phyloP scores from a whole-genome alignment of 257 asterid species.

The Solanum ahanhuiri region DNA sequence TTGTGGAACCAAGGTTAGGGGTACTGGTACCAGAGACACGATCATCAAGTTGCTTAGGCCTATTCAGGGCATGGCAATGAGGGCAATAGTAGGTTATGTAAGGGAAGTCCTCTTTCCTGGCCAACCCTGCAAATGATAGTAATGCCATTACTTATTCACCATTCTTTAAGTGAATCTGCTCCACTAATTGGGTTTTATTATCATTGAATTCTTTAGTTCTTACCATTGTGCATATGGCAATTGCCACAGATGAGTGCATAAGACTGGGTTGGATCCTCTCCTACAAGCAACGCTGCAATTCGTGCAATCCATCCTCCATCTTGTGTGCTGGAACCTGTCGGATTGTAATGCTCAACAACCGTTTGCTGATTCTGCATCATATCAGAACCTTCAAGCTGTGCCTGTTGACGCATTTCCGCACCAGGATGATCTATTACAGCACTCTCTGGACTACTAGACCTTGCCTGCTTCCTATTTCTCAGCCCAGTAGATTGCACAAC shows the following conservation, averaged over 20 bases:
- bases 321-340: slow-evolving; percentile 22
- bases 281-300: slow-evolving; percentile 74
- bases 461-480: slow-evolving; percentile 48
- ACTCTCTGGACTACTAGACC: slow-evolving; percentile 20
- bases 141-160: neutral
- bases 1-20: slow-evolving; percentile 21
- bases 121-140: slow-evolving; percentile 51
- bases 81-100: slow-evolving; percentile 82
- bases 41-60: slow-evolving; percentile 36
- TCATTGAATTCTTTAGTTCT: neutral
- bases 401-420: slow-evolving; percentile 23
- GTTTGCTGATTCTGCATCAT: slow-evolving; percentile 32
- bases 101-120: slow-evolving; percentile 79
- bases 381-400: slow-evolving; percentile 21
- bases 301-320: slow-evolving; percentile 85
- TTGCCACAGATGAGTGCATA: slow-evolving; percentile 81
- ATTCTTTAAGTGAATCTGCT: neutral
- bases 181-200: neutral
- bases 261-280: slow-evolving; percentile 73
- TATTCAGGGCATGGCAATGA: slow-evolving; percentile 73
- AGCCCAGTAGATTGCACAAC: slow-evolving; percentile 41
- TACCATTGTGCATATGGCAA: slow-evolving; percentile 82
- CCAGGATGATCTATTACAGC: slow-evolving; percentile 18
- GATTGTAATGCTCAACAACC: slow-evolving; percentile 58
- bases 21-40: slow-evolving; percentile 26